Evolutionary conservation across 768 basidiomycete species (phyloP).

Genomic region (Suillus placidus): DNA sequence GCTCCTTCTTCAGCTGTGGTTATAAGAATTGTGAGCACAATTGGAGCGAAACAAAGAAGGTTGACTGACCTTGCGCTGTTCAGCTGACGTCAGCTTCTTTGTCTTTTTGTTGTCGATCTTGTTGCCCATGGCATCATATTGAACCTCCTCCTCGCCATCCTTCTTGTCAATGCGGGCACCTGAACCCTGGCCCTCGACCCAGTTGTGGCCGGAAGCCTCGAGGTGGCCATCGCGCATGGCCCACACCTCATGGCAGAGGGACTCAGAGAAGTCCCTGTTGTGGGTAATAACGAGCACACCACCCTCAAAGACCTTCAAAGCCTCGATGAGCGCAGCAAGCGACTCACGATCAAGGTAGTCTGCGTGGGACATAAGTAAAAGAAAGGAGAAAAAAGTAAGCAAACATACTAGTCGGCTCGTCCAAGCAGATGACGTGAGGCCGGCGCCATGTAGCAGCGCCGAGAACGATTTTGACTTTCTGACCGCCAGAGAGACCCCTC

Average conservation of each 20-base stretch:
- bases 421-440: conserved; percentile 95
- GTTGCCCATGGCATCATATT: conserved; percentile 98
- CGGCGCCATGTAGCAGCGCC: conserved; percentile 99
- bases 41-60: neutral
- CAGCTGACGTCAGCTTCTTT: conserved; percentile 83
- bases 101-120: conserved; percentile 84
- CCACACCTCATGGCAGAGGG: conserved; percentile 97
- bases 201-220: conserved; percentile 98
- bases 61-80: conserved; percentile 72
- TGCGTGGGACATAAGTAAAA: conserved; percentile 25
- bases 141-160: conserved; percentile 86
- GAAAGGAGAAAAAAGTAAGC: neutral
- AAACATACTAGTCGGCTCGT: conserved; percentile 88
- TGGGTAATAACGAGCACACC: conserved; percentile 98
- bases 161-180: conserved; percentile 95
- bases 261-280: conserved; percentile 99
- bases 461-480: conserved; percentile 99
- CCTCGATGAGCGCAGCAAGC: conserved; percentile 96
- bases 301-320: conserved; percentile 96
- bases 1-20: conserved; percentile 83
- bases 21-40: conserved; percentile 17
- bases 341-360: conserved; percentile 99
- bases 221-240: conserved; percentile 97
- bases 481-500: conserved; percentile 97
- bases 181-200: conserved; percentile 98